A percentile compares a stretch with the other conserved stretches of the same genome.
Conservation (phyloP, 176 grass and related monocot species). For the Triticum monococcum region DNA sequence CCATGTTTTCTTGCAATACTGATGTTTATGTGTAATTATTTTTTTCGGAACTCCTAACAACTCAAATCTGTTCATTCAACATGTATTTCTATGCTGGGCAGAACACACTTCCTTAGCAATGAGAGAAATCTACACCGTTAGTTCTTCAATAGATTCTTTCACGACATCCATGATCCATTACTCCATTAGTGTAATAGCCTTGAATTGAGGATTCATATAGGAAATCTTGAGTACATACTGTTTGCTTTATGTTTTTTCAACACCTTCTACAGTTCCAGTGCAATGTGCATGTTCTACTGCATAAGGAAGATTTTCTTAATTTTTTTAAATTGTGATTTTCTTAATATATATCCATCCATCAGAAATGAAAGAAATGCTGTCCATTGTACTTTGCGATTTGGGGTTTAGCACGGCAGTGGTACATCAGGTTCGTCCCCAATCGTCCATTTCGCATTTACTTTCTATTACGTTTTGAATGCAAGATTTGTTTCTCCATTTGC, state of each 20-base stretch:
- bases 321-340: constrained; percentile 7
- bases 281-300: background rate
- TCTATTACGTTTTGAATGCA: background rate
- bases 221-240: background rate
- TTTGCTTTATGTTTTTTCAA: constrained; percentile 26
- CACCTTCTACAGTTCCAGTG: background rate
- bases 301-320: background rate
- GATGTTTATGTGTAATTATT: background rate
- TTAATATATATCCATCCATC: constrained; percentile 30
- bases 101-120: constrained; percentile 2
- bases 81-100: background rate
- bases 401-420: constrained; percentile 84
- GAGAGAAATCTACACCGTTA: background rate
- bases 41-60: background rate
- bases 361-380: constrained; percentile 97
- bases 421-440: constrained; percentile 64
- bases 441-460: constrained; percentile 11
- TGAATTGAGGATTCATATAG: background rate
- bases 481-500: background rate
- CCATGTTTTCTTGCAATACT: background rate
- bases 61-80: background rate
- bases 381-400: constrained; percentile 75
- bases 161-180: constrained; percentile 12
- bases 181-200: constrained; percentile 5
- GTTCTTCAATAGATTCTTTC: constrained; percentile 12